Percentiles rank a stretch among this genome's conserved stretches.
These are phyloP conservation scores for Jackrogersella multiformis DNA, from an alignment of 495 filamentous ascomycete species.

Conservation along the genomic window DNA sequence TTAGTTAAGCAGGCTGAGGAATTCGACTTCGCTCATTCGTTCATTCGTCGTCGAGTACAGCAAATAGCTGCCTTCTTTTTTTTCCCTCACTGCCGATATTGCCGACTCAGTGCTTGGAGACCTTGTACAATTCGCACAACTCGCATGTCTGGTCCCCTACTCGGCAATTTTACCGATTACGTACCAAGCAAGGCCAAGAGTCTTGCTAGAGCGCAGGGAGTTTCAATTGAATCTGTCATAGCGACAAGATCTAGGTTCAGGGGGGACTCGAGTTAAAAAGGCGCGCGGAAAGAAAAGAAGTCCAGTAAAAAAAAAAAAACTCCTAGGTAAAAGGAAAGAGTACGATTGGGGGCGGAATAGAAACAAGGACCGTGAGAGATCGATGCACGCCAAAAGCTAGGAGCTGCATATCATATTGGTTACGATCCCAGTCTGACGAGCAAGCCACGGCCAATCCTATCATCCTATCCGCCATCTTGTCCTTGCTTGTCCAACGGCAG, in stretches of 20 bases:
- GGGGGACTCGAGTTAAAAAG: slow-evolving; percentile 20
- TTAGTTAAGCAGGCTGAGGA: slow-evolving; percentile 31
- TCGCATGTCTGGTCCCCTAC: background rate
- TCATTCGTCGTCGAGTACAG: slow-evolving; percentile 11
- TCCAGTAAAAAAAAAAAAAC: slow-evolving; percentile 4
- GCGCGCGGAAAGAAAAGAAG: background rate
- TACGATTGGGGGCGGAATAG: slow-evolving; percentile 20
- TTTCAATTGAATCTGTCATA: slow-evolving; percentile 18
- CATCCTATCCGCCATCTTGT: slow-evolving; percentile 22
- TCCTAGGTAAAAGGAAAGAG: background rate
- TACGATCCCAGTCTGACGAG: slow-evolving; percentile 7
- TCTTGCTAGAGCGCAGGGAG: background rate
- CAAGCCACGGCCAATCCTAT: slow-evolving; percentile 35
- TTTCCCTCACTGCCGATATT: background rate
- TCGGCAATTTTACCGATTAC: slow-evolving; percentile 7
- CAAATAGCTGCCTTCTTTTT: slow-evolving; percentile 9
- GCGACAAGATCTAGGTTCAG: slow-evolving; percentile 8
- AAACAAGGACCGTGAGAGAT: slow-evolving; percentile 19
- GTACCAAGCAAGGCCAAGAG: background rate
- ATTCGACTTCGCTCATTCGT: slow-evolving; percentile 4
- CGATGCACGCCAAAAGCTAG: slow-evolving; percentile 31
- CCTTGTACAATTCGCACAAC: slow-evolving; percentile 13
- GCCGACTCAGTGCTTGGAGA: background rate
- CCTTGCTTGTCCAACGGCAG: slow-evolving; percentile 24
- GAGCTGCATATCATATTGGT: slow-evolving; percentile 38